Percentiles rank a stretch among this genome's conserved stretches.
Conservation (phyloP, 2,329 filamentous ascomycete genomes). For the Phialophora macrospora region DNA sequence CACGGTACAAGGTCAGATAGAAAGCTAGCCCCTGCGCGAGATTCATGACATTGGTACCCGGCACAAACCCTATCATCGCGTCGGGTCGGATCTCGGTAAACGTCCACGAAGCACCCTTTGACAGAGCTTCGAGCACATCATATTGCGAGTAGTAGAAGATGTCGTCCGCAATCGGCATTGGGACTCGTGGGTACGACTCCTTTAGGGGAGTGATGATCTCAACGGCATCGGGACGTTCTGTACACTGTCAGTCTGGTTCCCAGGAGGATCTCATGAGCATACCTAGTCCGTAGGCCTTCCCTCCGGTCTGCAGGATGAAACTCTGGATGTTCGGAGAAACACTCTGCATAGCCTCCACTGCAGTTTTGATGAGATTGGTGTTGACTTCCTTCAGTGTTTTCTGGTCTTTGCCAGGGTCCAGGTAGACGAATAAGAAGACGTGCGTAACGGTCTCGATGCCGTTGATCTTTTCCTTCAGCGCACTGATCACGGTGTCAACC, state of each 20-base stretch:
- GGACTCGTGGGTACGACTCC: slow-evolving; percentile 42
- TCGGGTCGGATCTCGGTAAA: slow-evolving; percentile 47
- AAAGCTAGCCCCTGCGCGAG: slow-evolving; percentile 42
- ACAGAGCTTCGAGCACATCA: slow-evolving; percentile 37
- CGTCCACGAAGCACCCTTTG: slow-evolving; percentile 43
- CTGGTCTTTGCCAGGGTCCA: slow-evolving; percentile 37
- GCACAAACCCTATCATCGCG: slow-evolving; percentile 43
- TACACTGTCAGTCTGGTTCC: neutral
- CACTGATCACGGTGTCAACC: slow-evolving; percentile 34
- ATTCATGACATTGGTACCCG: slow-evolving; percentile 42
- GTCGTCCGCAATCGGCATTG: slow-evolving; percentile 41
- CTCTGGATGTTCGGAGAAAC: slow-evolving; percentile 43
- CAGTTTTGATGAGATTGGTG: slow-evolving; percentile 46
- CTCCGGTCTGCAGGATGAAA: slow-evolving; percentile 46
- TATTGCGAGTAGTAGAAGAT: slow-evolving; percentile 44
- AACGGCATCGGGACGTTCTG: slow-evolving; percentile 44
- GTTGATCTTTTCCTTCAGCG: slow-evolving; percentile 45
- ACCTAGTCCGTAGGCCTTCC: slow-evolving; percentile 47
- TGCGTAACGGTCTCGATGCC: slow-evolving; percentile 48
- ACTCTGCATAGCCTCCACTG: slow-evolving; percentile 44
- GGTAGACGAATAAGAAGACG: slow-evolving; percentile 45
- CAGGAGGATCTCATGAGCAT: neutral
- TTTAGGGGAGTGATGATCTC: slow-evolving; percentile 42
- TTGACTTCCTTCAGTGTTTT: slow-evolving; percentile 43
- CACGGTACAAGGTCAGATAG: slow-evolving; percentile 43